These are phyloP conservation scores for Gremmenia infestans DNA, from an alignment of 2,329 filamentous ascomycete genomes.

Conservation along the genomic window DNA sequence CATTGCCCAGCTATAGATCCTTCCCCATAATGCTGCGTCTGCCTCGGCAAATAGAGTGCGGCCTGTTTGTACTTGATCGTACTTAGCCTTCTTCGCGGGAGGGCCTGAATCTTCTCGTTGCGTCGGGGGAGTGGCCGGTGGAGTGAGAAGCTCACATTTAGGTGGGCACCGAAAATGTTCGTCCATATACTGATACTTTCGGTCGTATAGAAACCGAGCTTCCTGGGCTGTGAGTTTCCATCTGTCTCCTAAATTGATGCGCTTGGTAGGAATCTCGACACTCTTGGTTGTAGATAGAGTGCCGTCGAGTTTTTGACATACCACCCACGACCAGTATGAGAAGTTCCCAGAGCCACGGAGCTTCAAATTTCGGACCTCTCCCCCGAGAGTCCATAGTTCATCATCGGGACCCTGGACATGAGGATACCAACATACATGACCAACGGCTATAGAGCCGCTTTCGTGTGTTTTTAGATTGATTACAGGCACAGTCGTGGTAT, in stretches of 20 bases:
- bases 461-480: slow-evolving; percentile 23
- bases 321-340: slow-evolving; percentile 15
- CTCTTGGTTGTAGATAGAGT: slow-evolving; percentile 7
- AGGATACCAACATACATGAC: slow-evolving; percentile 24
- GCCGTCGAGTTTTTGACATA: slow-evolving; percentile 19
- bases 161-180: neutral
- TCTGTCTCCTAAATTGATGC: slow-evolving; percentile 1
- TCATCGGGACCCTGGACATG: slow-evolving; percentile 12
- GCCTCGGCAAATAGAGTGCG: neutral
- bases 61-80: neutral
- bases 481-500: slow-evolving; percentile 13
- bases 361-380: slow-evolving; percentile 12
- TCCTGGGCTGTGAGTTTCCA: slow-evolving; percentile 2
- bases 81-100: neutral
- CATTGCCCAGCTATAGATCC: neutral
- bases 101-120: neutral
- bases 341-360: slow-evolving; percentile 8
- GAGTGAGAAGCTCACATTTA: neutral
- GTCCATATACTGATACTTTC: slow-evolving; percentile 2
- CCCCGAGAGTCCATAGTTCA: slow-evolving; percentile 23
- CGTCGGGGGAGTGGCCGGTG: neutral
- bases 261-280: slow-evolving; percentile 12
- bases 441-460: slow-evolving; percentile 12
- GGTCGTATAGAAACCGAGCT: neutral
- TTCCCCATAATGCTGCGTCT: neutral